Evolutionary conservation across 495 filamentous ascomycete species (phyloP).

Genomic region (Aspergillus olivimuriae): DNA sequence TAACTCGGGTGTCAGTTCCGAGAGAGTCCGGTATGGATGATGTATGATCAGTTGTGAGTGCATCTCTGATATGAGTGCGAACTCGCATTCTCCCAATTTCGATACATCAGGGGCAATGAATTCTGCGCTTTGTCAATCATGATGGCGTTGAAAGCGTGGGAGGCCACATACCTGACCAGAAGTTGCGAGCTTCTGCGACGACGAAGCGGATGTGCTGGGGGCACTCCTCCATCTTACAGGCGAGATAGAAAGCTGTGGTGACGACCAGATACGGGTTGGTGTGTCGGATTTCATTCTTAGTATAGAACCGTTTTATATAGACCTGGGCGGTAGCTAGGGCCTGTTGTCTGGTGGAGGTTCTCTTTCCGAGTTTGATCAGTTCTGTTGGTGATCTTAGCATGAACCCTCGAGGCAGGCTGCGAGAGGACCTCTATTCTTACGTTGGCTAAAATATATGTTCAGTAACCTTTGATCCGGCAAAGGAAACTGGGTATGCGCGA

Average conservation of each 20-base stretch:
- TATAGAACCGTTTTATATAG: slow-evolving; percentile 91
- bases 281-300: slow-evolving; percentile 79
- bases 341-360: slow-evolving; percentile 76
- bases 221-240: slow-evolving; percentile 98
- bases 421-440: slow-evolving; percentile 41
- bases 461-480: slow-evolving; percentile 76
- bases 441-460: slow-evolving; percentile 87
- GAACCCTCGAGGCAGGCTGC: too few relatives aligned
- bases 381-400: slow-evolving; percentile 53
- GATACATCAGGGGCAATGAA: slow-evolving; percentile 75
- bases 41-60: slow-evolving; percentile 90
- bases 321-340: slow-evolving; percentile 90
- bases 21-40: slow-evolving; percentile 90
- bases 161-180: slow-evolving; percentile 82
- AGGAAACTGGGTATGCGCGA: slow-evolving; percentile 66
- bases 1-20: slow-evolving; percentile 63
- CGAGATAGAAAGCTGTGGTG: slow-evolving; percentile 86
- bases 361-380: slow-evolving; percentile 72
- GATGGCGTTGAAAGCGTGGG: too few relatives aligned
- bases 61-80: slow-evolving; percentile 92
- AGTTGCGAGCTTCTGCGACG: slow-evolving; percentile 72
- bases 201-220: slow-evolving; percentile 93
- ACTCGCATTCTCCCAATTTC: slow-evolving; percentile 93
- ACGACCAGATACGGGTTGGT: slow-evolving; percentile 93
- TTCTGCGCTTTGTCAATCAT: slow-evolving; percentile 46